Base-by-base conservation (phyloP, 2,329 filamentous ascomycete species). In the Juglanconis oblonga region DNA sequence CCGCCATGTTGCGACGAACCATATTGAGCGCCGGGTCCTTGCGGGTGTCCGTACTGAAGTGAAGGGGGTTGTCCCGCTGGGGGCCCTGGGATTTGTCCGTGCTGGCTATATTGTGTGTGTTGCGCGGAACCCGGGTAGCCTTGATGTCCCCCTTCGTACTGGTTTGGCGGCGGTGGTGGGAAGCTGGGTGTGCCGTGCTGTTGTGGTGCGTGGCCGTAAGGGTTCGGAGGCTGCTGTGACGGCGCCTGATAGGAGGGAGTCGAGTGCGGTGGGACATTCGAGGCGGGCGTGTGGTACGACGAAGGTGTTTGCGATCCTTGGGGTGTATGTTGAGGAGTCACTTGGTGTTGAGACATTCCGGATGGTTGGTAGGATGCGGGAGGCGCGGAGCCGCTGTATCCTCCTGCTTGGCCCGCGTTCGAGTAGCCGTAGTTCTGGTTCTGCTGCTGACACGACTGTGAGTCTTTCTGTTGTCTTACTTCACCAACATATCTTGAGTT, bases 341-440 rank as follows among this genome's bases (percentile, higher is more conserved):
- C 55, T 66, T 54, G 71, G 66, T 33, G 78, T 31, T 62, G 59
- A 44, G 57, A 52, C 33, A 54, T 9, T 10, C 52, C 57, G 5
- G 60, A 35, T 24, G 61, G 74, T 66, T 87, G 82, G 70, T 88
- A 88, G 6, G 83, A 81, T 13, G 80, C 72, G n/a, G 85, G 82
- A 11, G 88, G 88, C 44, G 87, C 84, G 59, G 83, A 78, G 58
- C 86, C 87, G 62, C 77, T 81, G 71, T 90, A 91, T 42, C 79
- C 78, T 49, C 82, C 81, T 63, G 79, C 71, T 48, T 81, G 76
- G 48, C 80, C 81, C 3, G 78, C 71, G 67, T 82, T 82, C 29
- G 84, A 85, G 71, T 89, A 89, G 36, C 86, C 87, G 69, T 83
- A 91, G 68, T 81, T 83, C 64, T 85, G 80, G 62, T 57, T 42